Conservation (phyloP, 495 filamentous ascomycete genomes). For the Penicillium tannophilum region DNA sequence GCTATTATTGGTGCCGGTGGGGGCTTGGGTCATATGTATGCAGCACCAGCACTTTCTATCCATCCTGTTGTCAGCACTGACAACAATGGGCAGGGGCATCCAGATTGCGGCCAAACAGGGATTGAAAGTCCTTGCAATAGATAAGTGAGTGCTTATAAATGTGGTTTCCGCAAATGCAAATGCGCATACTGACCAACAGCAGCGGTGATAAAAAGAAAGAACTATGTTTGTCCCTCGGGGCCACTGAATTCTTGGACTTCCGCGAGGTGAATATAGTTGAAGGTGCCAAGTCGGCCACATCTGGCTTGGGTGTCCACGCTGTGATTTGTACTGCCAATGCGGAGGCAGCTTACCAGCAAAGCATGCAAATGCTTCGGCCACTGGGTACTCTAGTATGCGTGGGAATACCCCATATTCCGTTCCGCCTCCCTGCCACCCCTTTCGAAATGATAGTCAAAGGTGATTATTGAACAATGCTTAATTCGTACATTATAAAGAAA, state of each 20-base stretch:
- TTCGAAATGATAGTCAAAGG: slow-evolving; percentile 50
- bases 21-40: slow-evolving; percentile 48
- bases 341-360: slow-evolving; percentile 43
- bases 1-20: slow-evolving; percentile 47
- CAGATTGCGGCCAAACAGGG: slow-evolving; percentile 47
- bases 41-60: neutral
- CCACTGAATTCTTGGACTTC: slow-evolving; percentile 44
- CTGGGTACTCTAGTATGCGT: slow-evolving; percentile 48
- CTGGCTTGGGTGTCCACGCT: slow-evolving; percentile 43
- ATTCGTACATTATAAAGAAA: neutral
- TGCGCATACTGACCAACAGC: neutral
- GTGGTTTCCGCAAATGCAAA: neutral
- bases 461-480: slow-evolving; percentile 1
- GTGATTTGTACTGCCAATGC: slow-evolving; percentile 47
- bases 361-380: slow-evolving; percentile 40
- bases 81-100: slow-evolving; percentile 32
- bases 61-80: neutral
- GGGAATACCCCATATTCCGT: slow-evolving; percentile 42
- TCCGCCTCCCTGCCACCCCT: slow-evolving; percentile 40
- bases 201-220: slow-evolving; percentile 45
- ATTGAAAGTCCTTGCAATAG: slow-evolving; percentile 45
- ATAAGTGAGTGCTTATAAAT: slow-evolving; percentile 30
- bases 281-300: slow-evolving; percentile 36
- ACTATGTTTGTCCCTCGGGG: slow-evolving; percentile 43
- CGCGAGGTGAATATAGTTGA: slow-evolving; percentile 39